Conservation (phyloP, 2,329 filamentous ascomycete species). For the Biscogniauxia marginata region DNA sequence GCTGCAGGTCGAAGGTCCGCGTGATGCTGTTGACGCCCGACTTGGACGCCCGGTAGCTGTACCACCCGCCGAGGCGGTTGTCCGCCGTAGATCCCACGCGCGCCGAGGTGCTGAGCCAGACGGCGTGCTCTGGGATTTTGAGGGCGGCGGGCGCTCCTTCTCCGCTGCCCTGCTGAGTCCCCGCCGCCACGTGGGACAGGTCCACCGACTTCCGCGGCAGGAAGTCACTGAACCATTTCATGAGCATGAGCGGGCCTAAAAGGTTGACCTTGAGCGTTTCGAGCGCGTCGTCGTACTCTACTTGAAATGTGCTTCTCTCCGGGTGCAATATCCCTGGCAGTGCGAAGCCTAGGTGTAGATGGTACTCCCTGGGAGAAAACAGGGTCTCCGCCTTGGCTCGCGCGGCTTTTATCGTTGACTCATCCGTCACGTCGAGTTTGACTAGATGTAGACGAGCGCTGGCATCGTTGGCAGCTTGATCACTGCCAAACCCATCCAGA, state of each 20-base stretch:
- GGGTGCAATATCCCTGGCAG: slow-evolving; percentile 71
- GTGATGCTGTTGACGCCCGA: slow-evolving; percentile 69
- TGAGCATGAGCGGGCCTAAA: slow-evolving; percentile 70
- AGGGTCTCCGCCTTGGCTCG: slow-evolving; percentile 47
- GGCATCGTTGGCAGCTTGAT: slow-evolving; percentile 21
- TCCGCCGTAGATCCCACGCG: slow-evolving; percentile 73
- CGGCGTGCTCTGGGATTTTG: slow-evolving; percentile 52
- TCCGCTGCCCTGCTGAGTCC: not conserved
- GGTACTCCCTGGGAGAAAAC: slow-evolving; percentile 51
- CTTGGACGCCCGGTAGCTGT: slow-evolving; percentile 75
- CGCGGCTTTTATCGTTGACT: slow-evolving; percentile 60
- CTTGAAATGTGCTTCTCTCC: slow-evolving; percentile 67
- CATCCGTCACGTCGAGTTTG: slow-evolving; percentile 53
- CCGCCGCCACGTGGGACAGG: slow-evolving; percentile 18
- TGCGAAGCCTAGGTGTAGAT: slow-evolving; percentile 68
- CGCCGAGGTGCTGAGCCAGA: slow-evolving; percentile 75
- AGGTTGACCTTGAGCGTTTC: slow-evolving; percentile 72
- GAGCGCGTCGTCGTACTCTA: slow-evolving; percentile 61
- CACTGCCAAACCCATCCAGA: slow-evolving; percentile 32
- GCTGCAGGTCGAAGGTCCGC: slow-evolving; percentile 68
- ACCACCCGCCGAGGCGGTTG: slow-evolving; percentile 77
- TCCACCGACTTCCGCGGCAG: slow-evolving; percentile 59
- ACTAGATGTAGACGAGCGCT: slow-evolving; percentile 40
- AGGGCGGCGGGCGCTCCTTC: not conserved
- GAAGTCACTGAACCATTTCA: slow-evolving; percentile 72